phyloP scores from a whole-genome alignment of 768 basidiomycete genomes.

The Auricularia auricula-judae region DNA sequence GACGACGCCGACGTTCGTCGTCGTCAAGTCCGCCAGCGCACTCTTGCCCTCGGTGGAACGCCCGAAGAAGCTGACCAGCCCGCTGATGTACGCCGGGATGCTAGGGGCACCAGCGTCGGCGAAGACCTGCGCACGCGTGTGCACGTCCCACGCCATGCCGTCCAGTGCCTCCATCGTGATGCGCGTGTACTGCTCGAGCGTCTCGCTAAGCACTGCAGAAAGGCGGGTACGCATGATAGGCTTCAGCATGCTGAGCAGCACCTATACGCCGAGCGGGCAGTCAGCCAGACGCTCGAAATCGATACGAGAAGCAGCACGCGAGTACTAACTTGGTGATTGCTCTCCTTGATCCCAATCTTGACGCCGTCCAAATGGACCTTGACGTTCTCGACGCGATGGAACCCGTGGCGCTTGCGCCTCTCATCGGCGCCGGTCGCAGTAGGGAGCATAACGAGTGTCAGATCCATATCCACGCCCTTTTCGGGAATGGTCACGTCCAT shows the following conservation, averaged over 20 bases:
- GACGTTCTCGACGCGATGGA: constrained; percentile 47
- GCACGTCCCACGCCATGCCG: constrained; percentile 46
- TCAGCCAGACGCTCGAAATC: not conserved
- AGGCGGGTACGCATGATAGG: constrained; percentile 48
- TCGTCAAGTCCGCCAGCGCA: constrained; percentile 32
- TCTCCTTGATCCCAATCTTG: constrained; percentile 41
- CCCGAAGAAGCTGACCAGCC: constrained; percentile 61
- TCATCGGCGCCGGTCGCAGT: constrained; percentile 31
- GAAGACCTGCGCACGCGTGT: constrained; percentile 50
- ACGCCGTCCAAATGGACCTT: constrained; percentile 45
- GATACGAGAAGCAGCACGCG: not conserved
- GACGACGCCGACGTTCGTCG: constrained; percentile 56
- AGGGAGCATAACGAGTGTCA: constrained; percentile 55
- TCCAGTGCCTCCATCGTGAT: constrained; percentile 42
- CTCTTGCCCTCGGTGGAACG: constrained; percentile 25
- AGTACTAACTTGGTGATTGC: constrained; percentile 38
- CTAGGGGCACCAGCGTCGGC: constrained; percentile 46
- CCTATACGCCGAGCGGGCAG: not conserved
- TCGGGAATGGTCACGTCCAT: constrained; percentile 51
- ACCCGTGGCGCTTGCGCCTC: constrained; percentile 35
- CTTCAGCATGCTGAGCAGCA: constrained; percentile 51
- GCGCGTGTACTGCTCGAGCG: constrained; percentile 45
- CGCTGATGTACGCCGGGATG: constrained; percentile 41
- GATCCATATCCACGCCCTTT: constrained; percentile 57
- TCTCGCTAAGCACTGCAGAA: constrained; percentile 45